Conservation (phyloP, 768 basidiomycete genomes). For the Mycena latifolia region DNA sequence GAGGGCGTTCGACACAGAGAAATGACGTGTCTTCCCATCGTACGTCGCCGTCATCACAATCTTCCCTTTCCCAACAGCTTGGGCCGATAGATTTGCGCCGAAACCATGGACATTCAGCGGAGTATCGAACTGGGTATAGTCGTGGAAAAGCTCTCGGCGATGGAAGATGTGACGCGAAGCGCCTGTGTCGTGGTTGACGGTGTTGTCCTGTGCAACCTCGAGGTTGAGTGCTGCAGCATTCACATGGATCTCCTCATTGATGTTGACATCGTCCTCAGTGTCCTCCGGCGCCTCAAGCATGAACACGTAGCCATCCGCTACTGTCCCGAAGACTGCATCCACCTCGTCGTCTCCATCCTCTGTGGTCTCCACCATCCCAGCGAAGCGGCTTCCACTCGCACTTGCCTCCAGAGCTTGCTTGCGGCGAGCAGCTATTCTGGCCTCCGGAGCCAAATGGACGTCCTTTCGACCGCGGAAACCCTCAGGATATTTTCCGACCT, state of each 20-base stretch:
- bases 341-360: conserved; percentile 23
- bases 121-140: conserved; percentile 14
- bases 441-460: conserved; percentile 29
- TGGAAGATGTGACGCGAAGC: conserved; percentile 29
- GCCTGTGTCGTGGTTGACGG: conserved; percentile 29
- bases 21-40: neutral
- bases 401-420: conserved; percentile 13
- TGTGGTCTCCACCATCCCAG: conserved; percentile 21
- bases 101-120: conserved; percentile 24
- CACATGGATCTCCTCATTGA: conserved; percentile 15
- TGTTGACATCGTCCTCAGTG: conserved; percentile 15
- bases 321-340: neutral
- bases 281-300: neutral
- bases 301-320: neutral
- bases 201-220: conserved; percentile 11
- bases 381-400: conserved; percentile 21
- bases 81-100: conserved; percentile 16
- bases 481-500: conserved; percentile 41
- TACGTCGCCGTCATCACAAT: conserved; percentile 8
- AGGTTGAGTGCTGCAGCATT: neutral
- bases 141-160: conserved; percentile 1
- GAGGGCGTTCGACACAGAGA: conserved; percentile 13
- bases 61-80: conserved; percentile 31
- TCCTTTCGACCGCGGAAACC: conserved; percentile 19
- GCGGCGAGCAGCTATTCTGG: conserved; percentile 15